A percentile compares a stretch with the other conserved stretches of the same genome.
These are phyloP conservation scores for Xylariaceae sp. DNA, from an alignment of 2,329 filamentous ascomycete genomes.

Conservation along the genomic window DNA sequence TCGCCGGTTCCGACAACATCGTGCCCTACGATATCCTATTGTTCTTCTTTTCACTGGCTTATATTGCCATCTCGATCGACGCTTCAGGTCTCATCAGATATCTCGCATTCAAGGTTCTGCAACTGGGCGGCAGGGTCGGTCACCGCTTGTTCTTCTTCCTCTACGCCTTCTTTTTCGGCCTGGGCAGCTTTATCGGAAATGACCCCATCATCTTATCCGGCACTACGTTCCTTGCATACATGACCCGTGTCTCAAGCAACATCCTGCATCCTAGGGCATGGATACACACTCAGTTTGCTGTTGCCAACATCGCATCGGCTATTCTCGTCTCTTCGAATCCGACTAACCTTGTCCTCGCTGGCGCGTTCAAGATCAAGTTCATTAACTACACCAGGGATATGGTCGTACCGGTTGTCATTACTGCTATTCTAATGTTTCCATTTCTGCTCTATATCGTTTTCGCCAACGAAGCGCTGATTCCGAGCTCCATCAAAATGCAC, in stretches of 20 bases:
- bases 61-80: slow-evolving; percentile 73
- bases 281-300: slow-evolving; percentile 66
- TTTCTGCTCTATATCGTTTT: slow-evolving; percentile 68
- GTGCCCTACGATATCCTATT: slow-evolving; percentile 66
- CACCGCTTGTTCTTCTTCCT: slow-evolving; percentile 67
- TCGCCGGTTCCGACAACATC: slow-evolving; percentile 60
- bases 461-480: slow-evolving; percentile 57
- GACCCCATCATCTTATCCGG: slow-evolving; percentile 71
- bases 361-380: slow-evolving; percentile 67
- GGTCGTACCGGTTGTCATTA: slow-evolving; percentile 66
- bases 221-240: slow-evolving; percentile 69
- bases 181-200: slow-evolving; percentile 67
- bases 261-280: slow-evolving; percentile 66
- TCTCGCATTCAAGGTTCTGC: slow-evolving; percentile 64
- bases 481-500: slow-evolving; percentile 61
- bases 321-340: slow-evolving; percentile 75
- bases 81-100: slow-evolving; percentile 68
- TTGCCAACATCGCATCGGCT: slow-evolving; percentile 69
- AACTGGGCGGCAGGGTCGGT: slow-evolving; percentile 62
- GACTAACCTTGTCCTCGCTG: slow-evolving; percentile 68
- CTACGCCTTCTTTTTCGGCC: slow-evolving; percentile 64
- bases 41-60: slow-evolving; percentile 69
- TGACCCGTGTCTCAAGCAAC: slow-evolving; percentile 69
- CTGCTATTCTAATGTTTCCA: slow-evolving; percentile 62
- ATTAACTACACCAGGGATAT: slow-evolving; percentile 72